Evolutionary conservation across 345 rosid genomes (phyloP).

Genomic region (Salix purpurea): DNA sequence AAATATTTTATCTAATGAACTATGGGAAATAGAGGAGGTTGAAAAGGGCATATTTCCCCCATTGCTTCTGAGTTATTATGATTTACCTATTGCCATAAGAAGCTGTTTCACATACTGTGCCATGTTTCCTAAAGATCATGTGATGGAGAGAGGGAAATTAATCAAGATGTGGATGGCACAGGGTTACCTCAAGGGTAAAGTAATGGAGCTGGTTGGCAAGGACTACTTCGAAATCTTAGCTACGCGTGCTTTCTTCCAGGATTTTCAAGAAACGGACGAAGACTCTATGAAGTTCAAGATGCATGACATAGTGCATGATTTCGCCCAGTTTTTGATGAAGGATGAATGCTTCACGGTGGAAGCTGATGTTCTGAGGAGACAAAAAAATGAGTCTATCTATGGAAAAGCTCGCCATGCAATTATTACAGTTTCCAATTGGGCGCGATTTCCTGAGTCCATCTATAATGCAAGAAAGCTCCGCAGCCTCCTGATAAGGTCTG

Average conservation of each 20-base stretch:
- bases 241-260: slow-evolving; percentile 3
- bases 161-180: slow-evolving; percentile 13
- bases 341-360: background rate
- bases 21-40: slow-evolving; percentile 7
- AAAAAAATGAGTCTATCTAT: background rate
- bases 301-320: slow-evolving; percentile 13
- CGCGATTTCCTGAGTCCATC: background rate
- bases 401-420: background rate
- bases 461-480: background rate
- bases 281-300: background rate
- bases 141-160: background rate
- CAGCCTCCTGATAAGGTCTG: background rate
- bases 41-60: slow-evolving; percentile 3
- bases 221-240: background rate
- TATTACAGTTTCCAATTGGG: background rate
- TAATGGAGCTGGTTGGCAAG: slow-evolving; percentile 4
- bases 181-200: slow-evolving; percentile 5
- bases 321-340: background rate
- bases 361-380: background rate
- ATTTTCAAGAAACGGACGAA: background rate
- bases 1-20: background rate
- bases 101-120: slow-evolving; percentile 8
- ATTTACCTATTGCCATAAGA: background rate
- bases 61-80: slow-evolving; percentile 2
- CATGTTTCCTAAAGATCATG: background rate